Conservation (phyloP, 2,329 filamentous ascomycete species). For the Verticillium isaacii region DNA sequence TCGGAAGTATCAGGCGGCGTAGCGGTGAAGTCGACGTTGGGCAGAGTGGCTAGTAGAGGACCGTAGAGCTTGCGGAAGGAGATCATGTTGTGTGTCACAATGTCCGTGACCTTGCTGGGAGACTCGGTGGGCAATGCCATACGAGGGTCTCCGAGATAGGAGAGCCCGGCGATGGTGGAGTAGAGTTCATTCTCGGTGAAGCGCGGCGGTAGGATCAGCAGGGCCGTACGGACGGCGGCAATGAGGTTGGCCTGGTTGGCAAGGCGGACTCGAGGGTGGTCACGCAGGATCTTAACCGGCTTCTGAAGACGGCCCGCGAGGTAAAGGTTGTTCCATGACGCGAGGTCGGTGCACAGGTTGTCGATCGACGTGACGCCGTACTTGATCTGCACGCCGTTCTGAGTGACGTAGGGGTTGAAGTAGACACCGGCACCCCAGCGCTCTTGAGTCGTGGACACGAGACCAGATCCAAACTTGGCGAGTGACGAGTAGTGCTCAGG, state of each 20-base stretch:
- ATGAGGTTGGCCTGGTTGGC: conserved; percentile 95
- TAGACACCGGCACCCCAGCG: conserved; percentile 89
- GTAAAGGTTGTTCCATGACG: conserved; percentile 90
- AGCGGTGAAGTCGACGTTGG: conserved; percentile 78
- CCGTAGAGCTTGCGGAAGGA: conserved; percentile 91
- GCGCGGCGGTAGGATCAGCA: conserved; percentile 75
- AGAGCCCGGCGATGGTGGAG: conserved; percentile 84
- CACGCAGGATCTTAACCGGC: conserved; percentile 93
- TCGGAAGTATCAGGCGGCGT: conserved; percentile 38
- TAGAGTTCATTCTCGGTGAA: conserved; percentile 90
- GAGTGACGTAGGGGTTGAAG: conserved; percentile 92
- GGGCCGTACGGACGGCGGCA: conserved; percentile 82
- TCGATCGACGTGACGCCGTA: conserved; percentile 95
- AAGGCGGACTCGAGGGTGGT: conserved; percentile 86
- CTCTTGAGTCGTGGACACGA: conserved; percentile 83
- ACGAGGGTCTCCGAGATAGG: conserved; percentile 92
- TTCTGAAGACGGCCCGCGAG: conserved; percentile 96
- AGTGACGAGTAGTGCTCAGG: conserved; percentile 88
- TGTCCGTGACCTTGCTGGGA: conserved; percentile 87
- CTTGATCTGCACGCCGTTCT: conserved; percentile 95
- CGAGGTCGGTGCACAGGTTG: conserved; percentile 80
- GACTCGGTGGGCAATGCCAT: conserved; percentile 91
- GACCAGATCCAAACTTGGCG: conserved; percentile 75
- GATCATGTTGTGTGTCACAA: conserved; percentile 83
- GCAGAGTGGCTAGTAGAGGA: conserved; percentile 82